These are phyloP conservation scores for Mucor velutinosus DNA, from an alignment of 371 early-diverging fungal genomes.

Conservation along the genomic window DNA sequence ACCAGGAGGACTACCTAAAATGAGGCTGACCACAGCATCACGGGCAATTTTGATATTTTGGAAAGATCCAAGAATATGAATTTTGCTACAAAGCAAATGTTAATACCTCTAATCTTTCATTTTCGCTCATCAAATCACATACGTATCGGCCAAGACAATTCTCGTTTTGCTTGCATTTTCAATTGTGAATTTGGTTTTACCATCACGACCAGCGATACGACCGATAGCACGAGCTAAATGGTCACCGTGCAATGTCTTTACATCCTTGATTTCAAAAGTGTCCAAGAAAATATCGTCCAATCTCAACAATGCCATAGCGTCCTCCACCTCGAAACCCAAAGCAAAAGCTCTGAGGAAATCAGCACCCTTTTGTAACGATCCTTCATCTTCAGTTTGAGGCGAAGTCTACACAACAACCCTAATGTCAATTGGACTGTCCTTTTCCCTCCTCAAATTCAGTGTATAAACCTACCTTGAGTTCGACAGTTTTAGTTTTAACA, in stretches of 20 bases:
- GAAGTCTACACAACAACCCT: conserved; percentile 57
- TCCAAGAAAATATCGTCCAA: conserved; percentile 96
- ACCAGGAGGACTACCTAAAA: conserved; percentile 98
- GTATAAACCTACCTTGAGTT: conserved; percentile 70
- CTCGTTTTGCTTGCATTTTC: conserved; percentile 93
- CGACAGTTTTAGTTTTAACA: conserved; percentile 85
- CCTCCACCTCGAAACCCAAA: conserved; percentile 93
- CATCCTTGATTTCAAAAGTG: conserved; percentile 98
- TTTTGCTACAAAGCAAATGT: conserved; percentile 58
- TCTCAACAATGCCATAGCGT: conserved; percentile 92
- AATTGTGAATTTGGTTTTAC: conserved; percentile 97
- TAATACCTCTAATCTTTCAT: not conserved
- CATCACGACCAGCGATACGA: conserved; percentile 98
- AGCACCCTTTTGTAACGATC: conserved; percentile 92
- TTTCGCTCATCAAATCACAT: conserved; percentile 25
- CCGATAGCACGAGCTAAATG: conserved; percentile 98
- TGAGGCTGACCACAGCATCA: conserved; percentile 94
- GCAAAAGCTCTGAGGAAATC: conserved; percentile 95
- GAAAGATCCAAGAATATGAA: conserved; percentile 96
- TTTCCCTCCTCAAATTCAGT: not conserved
- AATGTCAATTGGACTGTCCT: not conserved
- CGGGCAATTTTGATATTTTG: conserved; percentile 98
- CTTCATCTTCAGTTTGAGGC: conserved; percentile 80
- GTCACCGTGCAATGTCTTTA: conserved; percentile 95
- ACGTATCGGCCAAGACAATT: conserved; percentile 97